Conservation (phyloP, 169 alveolate species). For the Blepharisma undulans region DNA sequence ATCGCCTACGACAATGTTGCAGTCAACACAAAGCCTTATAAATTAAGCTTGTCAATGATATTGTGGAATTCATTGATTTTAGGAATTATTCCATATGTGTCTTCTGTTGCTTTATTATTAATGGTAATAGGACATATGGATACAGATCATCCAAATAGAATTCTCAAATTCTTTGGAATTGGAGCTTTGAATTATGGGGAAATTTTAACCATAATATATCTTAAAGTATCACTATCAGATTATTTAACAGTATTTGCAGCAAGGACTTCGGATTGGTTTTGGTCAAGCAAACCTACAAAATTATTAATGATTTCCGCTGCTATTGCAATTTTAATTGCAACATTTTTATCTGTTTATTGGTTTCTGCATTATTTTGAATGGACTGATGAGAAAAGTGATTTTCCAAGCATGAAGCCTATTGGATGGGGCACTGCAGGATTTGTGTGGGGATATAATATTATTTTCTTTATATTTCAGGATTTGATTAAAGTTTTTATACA, state of each 20-base stretch:
- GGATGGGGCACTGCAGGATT: neutral
- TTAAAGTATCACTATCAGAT: neutral
- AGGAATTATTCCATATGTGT: neutral
- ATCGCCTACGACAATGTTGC: neutral
- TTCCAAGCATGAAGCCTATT: conserved; percentile 64
- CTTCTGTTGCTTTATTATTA: conserved; percentile 14
- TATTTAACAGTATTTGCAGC: conserved; percentile 10
- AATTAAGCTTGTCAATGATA: neutral
- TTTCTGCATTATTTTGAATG: neutral
- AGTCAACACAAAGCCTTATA: conserved; percentile 2
- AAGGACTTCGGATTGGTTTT: neutral
- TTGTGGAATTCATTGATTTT: neutral
- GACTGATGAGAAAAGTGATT: neutral
- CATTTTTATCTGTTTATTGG: conserved; percentile 3
- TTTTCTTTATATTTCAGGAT: conserved; percentile 30
- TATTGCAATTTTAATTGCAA: neutral
- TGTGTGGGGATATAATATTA: neutral
- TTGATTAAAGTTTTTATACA: neutral
- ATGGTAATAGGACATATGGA: neutral
- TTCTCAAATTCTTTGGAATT: neutral
- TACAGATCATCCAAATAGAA: neutral
- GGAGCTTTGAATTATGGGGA: conserved; percentile 27
- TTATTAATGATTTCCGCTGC: neutral
- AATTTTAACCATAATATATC: neutral
- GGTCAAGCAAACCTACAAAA: neutral